These are phyloP conservation scores for Capronia coronata DNA, from an alignment of 2,329 filamentous ascomycete genomes.

Conservation along the genomic window DNA sequence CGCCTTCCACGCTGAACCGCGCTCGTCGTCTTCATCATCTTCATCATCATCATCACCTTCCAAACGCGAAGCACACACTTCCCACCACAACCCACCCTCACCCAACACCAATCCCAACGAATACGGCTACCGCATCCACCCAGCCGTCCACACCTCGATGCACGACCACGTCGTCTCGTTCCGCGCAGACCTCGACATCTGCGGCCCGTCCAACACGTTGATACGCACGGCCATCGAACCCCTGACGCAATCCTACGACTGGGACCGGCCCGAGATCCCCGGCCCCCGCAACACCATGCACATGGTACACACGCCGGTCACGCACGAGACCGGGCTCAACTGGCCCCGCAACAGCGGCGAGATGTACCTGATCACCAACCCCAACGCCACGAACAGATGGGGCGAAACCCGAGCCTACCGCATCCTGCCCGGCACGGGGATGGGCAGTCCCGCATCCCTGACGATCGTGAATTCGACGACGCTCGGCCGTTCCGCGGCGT, in stretches of 20 bases:
- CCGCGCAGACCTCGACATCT: slow-evolving; percentile 36
- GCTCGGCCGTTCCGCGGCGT: slow-evolving; percentile 17
- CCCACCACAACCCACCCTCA: too few species aligned
- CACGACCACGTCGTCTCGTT: slow-evolving; percentile 37
- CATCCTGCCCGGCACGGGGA: slow-evolving; percentile 35
- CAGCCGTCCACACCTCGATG: slow-evolving; percentile 33
- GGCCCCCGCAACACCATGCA: slow-evolving; percentile 16
- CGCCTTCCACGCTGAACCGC: slow-evolving; percentile 24
- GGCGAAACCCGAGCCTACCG: slow-evolving; percentile 40
- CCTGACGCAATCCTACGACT: slow-evolving; percentile 8
- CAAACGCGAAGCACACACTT: too few species aligned
- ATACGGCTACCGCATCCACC: slow-evolving; percentile 35
- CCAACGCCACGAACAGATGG: slow-evolving; percentile 31
- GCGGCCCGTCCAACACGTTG: slow-evolving; percentile 32
- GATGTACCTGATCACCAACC: slow-evolving; percentile 35
- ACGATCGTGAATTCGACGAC: slow-evolving; percentile 23
- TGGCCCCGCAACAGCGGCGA: slow-evolving; percentile 37
- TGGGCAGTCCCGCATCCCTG: slow-evolving; percentile 28
- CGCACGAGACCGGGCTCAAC: slow-evolving; percentile 29
- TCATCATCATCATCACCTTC: too few species aligned
- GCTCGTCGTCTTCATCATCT: too few species aligned
- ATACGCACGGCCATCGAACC: slow-evolving; percentile 16
- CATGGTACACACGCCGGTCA: slow-evolving; percentile 15
- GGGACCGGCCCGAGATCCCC: slow-evolving; percentile 15
- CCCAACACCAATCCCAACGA: slow-evolving; percentile 30